Evolutionary conservation across 768 basidiomycete genomes (phyloP).

Genomic region (Kwoniella heveanensis): DNA sequence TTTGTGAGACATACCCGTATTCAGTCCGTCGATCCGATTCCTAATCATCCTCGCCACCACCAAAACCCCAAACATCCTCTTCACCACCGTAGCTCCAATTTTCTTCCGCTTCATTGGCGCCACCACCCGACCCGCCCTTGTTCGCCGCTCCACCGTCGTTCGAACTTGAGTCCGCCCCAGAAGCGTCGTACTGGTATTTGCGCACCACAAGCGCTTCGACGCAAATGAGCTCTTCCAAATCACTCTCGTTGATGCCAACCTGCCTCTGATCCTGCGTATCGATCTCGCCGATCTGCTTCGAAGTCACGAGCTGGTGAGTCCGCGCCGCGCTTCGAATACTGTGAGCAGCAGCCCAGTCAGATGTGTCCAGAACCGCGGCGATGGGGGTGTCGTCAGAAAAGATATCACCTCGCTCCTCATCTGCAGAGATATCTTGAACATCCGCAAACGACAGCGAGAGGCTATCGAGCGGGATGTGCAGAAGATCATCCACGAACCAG

Average conservation of each 20-base stretch:
- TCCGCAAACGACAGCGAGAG: conserved; percentile 52
- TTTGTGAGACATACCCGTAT: no score
- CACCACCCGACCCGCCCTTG: background rate
- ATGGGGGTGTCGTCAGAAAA: background rate
- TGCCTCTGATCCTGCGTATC: no score
- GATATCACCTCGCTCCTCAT: background rate
- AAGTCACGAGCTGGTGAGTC: no score
- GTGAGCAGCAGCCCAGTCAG: no score
- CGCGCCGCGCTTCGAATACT: no score
- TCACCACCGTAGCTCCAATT: conserved; percentile 33
- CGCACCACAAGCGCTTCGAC: conserved; percentile 54
- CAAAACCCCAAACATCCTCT: conserved; percentile 46
- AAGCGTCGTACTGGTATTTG: conserved; percentile 36
- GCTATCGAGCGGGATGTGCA: conserved; percentile 51
- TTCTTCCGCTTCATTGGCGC: conserved; percentile 22
- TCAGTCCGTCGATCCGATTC: background rate
- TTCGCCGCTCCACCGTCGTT: conserved; percentile 19
- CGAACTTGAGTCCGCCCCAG: conserved; percentile 6
- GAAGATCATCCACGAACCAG: conserved; percentile 34
- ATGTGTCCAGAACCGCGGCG: no score
- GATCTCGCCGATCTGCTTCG: no score
- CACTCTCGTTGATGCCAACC: background rate
- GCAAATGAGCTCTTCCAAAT: conserved; percentile 43
- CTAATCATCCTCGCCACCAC: conserved; percentile 35
- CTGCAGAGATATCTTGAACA: conserved; percentile 31